A percentile compares a stretch with the other conserved stretches of the same genome.
These are phyloP conservation scores for Colletotrichum acutatum DNA, from an alignment of 2,329 filamentous ascomycete species.

Conservation along the genomic window DNA sequence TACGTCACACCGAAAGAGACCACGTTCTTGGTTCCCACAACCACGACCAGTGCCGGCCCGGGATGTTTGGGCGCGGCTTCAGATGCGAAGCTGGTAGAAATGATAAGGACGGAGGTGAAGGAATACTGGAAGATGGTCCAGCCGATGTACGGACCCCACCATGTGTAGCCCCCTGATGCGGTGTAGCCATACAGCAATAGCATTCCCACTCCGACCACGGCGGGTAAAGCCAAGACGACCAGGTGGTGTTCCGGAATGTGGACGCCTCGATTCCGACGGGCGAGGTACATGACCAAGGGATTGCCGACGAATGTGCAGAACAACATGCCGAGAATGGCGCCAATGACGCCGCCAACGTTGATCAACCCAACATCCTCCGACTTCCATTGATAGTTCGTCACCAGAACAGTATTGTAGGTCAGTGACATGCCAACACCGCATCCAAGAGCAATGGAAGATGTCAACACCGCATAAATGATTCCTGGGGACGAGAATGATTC, in stretches of 20 bases:
- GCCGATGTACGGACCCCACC: conserved; percentile 42
- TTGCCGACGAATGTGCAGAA: conserved; percentile 37
- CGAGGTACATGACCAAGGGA: conserved; percentile 36
- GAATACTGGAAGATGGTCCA: conserved; percentile 42
- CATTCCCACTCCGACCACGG: conserved; percentile 35
- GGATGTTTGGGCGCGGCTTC: conserved; percentile 48
- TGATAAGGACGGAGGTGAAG: conserved; percentile 43
- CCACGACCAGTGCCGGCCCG: conserved; percentile 45
- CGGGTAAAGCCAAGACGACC: conserved; percentile 34
- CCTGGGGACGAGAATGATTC: conserved; percentile 45
- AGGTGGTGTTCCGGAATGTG: conserved; percentile 39
- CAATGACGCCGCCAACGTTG: conserved; percentile 59
- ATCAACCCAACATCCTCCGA: conserved; percentile 52
- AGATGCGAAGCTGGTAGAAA: conserved; percentile 46
- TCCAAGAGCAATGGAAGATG: conserved; percentile 49
- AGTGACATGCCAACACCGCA: conserved; percentile 50
- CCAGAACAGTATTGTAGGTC: conserved; percentile 49
- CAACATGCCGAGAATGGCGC: conserved; percentile 47
- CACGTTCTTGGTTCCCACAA: conserved; percentile 47
- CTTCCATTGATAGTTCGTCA: conserved; percentile 46
- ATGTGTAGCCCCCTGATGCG: conserved; percentile 13
- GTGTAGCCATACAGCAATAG: conserved; percentile 37
- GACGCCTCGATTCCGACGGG: conserved; percentile 37
- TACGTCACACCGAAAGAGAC: conserved; percentile 46
- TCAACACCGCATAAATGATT: conserved; percentile 50